Evolutionary conservation across 805 yeast species (phyloP).

Genomic region (Brettanomyces bruxellensis): DNA sequence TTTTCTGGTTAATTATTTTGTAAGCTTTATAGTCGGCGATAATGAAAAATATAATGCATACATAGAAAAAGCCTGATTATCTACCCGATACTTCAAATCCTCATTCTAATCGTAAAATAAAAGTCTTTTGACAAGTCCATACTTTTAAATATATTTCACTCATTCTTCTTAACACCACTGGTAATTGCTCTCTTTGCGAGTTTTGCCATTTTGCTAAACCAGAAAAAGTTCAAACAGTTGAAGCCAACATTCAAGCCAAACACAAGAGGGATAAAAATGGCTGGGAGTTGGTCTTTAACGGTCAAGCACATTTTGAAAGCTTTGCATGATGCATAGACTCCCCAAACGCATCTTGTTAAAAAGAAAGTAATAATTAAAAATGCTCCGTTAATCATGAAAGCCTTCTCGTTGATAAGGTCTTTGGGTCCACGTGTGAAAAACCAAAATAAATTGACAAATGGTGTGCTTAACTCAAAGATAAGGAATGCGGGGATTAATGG

Average conservation of each 20-base stretch:
- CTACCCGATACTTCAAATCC: too few species aligned
- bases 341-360: slow-evolving; percentile 76
- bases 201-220: slow-evolving; percentile 83
- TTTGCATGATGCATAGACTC: slow-evolving; percentile 61
- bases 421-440: slow-evolving; percentile 70
- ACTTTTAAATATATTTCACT: not conserved
- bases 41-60: too few species aligned
- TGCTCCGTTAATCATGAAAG: slow-evolving; percentile 63
- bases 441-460: slow-evolving; percentile 94
- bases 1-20: too few species aligned
- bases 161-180: not conserved
- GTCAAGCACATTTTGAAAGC: slow-evolving; percentile 39
- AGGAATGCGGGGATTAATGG: slow-evolving; percentile 79
- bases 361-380: slow-evolving; percentile 64
- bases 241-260: slow-evolving; percentile 53
- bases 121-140: too few species aligned
- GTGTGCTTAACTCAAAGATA: slow-evolving; percentile 82
- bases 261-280: slow-evolving; percentile 38
- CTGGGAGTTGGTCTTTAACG: slow-evolving; percentile 33
- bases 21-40: too few species aligned
- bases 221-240: slow-evolving; percentile 60
- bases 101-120: too few species aligned
- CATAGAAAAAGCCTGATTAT: too few species aligned
- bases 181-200: slow-evolving; percentile 35
- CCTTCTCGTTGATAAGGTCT: slow-evolving; percentile 46